phyloP scores from a whole-genome alignment of 2,329 filamentous ascomycete genomes.

The Cryphonectria parasitica region DNA sequence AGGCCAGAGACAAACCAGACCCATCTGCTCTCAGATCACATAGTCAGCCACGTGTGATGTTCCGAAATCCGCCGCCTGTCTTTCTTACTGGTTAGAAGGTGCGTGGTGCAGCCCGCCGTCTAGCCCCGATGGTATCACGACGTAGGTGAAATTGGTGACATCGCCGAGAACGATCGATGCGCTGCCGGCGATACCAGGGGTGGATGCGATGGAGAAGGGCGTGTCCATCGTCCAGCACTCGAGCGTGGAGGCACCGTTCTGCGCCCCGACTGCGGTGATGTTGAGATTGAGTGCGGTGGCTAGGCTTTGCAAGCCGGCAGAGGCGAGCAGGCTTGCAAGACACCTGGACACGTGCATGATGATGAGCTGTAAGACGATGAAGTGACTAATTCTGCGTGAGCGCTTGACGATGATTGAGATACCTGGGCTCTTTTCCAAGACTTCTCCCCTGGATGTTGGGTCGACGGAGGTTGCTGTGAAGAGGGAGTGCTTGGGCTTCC shows the following conservation, averaged over 20 bases:
- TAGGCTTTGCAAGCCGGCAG: neutral
- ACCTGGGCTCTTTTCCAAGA: neutral
- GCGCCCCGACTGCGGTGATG: constrained; percentile 45
- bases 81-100: constrained; percentile 46
- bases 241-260: constrained; percentile 44
- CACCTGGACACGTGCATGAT: neutral
- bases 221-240: constrained; percentile 51
- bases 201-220: constrained; percentile 38
- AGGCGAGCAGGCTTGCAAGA: neutral
- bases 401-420: neutral
- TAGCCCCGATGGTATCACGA: constrained; percentile 41
- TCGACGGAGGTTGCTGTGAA: neutral
- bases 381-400: neutral
- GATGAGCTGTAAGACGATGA: neutral
- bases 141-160: constrained; percentile 40
- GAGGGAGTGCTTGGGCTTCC: neutral
- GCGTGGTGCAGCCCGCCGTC: constrained; percentile 47
- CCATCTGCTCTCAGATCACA: constrained; percentile 34
- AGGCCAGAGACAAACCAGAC: constrained; percentile 45
- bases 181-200: constrained; percentile 41
- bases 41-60: neutral
- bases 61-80: no score
- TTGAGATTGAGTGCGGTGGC: constrained; percentile 38
- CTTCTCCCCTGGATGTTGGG: neutral
- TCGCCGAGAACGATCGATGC: constrained; percentile 39